A percentile compares a stretch with the other conserved stretches of the same genome.
Evolutionary conservation across 1,284 basidiomycete species (phyloP).

Genomic region (Papiliotrema laurentii): DNA sequence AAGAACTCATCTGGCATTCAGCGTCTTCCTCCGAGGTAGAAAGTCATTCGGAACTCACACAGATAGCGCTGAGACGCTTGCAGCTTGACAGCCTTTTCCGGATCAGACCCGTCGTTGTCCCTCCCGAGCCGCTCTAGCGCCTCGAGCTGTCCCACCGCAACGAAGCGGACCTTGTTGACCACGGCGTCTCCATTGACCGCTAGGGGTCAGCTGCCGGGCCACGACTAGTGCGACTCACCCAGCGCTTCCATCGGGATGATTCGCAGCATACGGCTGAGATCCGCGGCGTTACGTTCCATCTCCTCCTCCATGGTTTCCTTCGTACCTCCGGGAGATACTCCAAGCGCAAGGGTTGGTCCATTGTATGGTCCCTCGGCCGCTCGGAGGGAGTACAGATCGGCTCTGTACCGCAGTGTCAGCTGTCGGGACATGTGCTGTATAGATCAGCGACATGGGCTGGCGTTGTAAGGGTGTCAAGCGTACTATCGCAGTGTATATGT

Average conservation of each 20-base stretch:
- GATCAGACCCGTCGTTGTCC: too few relatives aligned
- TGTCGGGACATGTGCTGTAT: constrained; percentile 1
- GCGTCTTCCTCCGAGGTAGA: too few relatives aligned
- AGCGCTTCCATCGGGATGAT: background rate
- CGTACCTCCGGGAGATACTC: too few relatives aligned
- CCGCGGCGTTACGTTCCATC: background rate
- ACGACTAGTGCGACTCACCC: background rate
- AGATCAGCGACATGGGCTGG: background rate
- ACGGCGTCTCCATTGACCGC: constrained; percentile 3
- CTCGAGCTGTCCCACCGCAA: background rate
- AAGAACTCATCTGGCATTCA: too few relatives aligned
- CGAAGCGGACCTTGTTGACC: constrained; percentile 5
- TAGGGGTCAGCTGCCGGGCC: background rate
- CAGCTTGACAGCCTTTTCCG: too few relatives aligned
- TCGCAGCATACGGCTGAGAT: background rate
- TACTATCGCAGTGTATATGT: background rate
- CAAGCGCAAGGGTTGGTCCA: background rate
- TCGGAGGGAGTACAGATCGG: background rate
- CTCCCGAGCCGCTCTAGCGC: background rate
- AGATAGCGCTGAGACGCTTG: too few relatives aligned
- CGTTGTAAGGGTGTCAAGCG: background rate
- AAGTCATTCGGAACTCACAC: too few relatives aligned
- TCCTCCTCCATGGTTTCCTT: background rate
- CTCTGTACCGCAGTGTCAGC: constrained; percentile 1
- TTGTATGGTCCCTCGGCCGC: background rate